Conservation (phyloP, 1,284 basidiomycete species). For the Malassezia psittaci region DNA sequence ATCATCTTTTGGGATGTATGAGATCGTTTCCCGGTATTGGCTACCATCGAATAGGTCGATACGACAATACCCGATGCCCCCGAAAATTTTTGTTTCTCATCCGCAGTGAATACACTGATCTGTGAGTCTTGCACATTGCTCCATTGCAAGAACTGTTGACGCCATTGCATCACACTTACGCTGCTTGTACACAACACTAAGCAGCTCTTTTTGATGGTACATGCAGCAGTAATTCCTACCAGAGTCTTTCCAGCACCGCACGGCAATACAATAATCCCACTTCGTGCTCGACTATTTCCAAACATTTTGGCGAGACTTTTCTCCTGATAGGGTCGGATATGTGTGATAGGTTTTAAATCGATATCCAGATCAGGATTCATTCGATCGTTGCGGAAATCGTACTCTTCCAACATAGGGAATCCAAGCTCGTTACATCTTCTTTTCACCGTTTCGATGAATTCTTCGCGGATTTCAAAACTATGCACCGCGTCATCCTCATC, state of each 20-base stretch:
- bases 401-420: slow-evolving; percentile 47
- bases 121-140: slow-evolving; percentile 47
- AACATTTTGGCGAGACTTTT: slow-evolving; percentile 48
- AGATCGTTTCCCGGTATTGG: slow-evolving; percentile 46
- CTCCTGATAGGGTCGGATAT: slow-evolving; percentile 47
- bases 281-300: slow-evolving; percentile 50
- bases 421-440: slow-evolving; percentile 46
- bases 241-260: slow-evolving; percentile 98
- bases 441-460: slow-evolving; percentile 45
- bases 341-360: slow-evolving; percentile 45
- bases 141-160: slow-evolving; percentile 46
- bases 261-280: slow-evolving; percentile 94
- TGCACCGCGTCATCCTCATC: slow-evolving; percentile 47
- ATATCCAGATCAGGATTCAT: slow-evolving; percentile 46
- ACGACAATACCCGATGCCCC: slow-evolving; percentile 46
- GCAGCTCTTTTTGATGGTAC: slow-evolving; percentile 97
- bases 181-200: slow-evolving; percentile 70
- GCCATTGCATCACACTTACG: slow-evolving; percentile 47
- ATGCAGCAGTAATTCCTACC: slow-evolving; percentile 96
- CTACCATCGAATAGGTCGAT: slow-evolving; percentile 48
- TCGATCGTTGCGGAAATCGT: slow-evolving; percentile 46
- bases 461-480: slow-evolving; percentile 44
- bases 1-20: slow-evolving; percentile 49
- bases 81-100: slow-evolving; percentile 46
- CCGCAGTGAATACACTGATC: slow-evolving; percentile 46